These are phyloP conservation scores for Exophiala spinifera DNA, from an alignment of 2,329 filamentous ascomycete species.

Conservation along the genomic window DNA sequence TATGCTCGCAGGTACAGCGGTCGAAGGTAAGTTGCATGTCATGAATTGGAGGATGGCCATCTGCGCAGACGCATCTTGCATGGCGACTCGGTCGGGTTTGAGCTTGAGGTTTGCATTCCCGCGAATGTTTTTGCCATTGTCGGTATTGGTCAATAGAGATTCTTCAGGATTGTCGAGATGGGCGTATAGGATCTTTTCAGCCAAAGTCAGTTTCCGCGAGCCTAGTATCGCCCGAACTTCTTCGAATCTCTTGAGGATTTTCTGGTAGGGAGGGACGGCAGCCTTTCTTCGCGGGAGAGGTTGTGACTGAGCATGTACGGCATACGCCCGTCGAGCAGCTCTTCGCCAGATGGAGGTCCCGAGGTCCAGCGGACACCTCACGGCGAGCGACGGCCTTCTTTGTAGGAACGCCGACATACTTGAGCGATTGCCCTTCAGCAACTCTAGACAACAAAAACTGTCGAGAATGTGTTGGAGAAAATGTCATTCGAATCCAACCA, in stretches of 20 bases:
- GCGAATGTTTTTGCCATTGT: constrained; percentile 78
- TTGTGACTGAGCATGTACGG: constrained; percentile 17
- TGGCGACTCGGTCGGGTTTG: constrained; percentile 94
- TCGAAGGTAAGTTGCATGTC: constrained; percentile 84
- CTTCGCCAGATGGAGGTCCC: constrained; percentile 7
- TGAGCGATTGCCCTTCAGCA: background rate
- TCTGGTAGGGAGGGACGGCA: constrained; percentile 73
- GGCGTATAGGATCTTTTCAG: constrained; percentile 97
- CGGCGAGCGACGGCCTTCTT: constrained; percentile 16
- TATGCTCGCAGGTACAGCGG: constrained; percentile 92
- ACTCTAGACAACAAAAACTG: background rate
- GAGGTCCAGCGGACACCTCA: constrained; percentile 24
- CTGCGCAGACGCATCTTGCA: constrained; percentile 98
- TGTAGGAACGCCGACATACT: constrained; percentile 21
- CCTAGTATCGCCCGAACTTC: constrained; percentile 74
- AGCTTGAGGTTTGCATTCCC: constrained; percentile 92
- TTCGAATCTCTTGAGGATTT: constrained; percentile 72
- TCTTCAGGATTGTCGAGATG: constrained; percentile 89
- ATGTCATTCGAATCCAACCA: background rate
- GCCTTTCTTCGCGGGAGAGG: constrained; percentile 20
- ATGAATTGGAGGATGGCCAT: constrained; percentile 99
- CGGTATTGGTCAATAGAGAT: constrained; percentile 75
- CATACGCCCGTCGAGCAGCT: constrained; percentile 21
- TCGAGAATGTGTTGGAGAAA: background rate
- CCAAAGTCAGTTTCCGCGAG: constrained; percentile 69